Evolutionary conservation across 345 rosid species (phyloP).

Genomic region (Rhodamnia rubescens): DNA sequence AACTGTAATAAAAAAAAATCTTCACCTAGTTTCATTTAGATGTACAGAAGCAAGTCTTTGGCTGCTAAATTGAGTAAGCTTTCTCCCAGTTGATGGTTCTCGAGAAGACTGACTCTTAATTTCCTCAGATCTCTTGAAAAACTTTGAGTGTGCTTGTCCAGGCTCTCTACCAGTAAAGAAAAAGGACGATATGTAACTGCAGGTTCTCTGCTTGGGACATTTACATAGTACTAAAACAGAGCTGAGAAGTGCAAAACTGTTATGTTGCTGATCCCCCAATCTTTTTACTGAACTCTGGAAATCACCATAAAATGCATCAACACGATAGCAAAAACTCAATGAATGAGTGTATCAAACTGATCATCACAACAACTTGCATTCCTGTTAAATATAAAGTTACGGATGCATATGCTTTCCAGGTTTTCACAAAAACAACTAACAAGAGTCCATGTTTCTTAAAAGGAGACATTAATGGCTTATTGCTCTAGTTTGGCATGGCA

Average conservation of each 20-base stretch:
- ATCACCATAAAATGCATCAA: neutral
- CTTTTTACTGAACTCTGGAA: neutral
- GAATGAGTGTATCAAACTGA: neutral
- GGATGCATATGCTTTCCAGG: neutral
- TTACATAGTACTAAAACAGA: neutral
- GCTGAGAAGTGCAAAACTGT: neutral
- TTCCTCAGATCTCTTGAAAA: conserved; percentile 22
- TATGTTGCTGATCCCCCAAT: neutral
- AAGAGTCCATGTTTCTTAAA: neutral
- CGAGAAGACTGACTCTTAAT: conserved; percentile 12
- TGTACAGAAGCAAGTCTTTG: conserved; percentile 11
- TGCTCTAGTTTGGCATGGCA: neutral
- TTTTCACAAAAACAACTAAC: neutral
- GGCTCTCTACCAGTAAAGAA: conserved; percentile 18
- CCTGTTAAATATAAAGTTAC: neutral
- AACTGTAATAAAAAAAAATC: neutral
- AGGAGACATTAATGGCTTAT: neutral
- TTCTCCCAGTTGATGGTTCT: conserved; percentile 12
- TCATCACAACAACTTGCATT: neutral
- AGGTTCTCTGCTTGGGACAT: conserved; percentile 7
- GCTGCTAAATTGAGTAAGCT: conserved; percentile 13
- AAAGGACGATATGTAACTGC: neutral
- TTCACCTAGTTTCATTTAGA: neutral
- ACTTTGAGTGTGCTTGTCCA: conserved; percentile 20
- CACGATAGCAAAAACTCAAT: neutral